Base-by-base conservation (phyloP, 805 yeast species). In the Saturnispora besseyi region DNA sequence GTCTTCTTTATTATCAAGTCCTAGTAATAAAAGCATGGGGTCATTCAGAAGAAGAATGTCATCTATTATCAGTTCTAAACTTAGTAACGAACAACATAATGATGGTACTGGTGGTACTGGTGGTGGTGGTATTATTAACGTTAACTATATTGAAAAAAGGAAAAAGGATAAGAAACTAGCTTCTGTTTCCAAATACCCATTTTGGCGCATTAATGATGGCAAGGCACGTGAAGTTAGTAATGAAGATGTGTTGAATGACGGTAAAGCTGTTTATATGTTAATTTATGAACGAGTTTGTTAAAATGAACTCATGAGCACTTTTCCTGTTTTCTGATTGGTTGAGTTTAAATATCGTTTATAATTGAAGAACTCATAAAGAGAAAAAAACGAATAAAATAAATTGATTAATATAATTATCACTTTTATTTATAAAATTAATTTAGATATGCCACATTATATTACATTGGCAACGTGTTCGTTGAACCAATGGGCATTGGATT, bases 401-500 rank as follows among this genome's bases (percentile, higher is more conserved):
- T 18, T 18, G 18, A 18, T 2, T 18, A 18, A 18, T 18, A 18
- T 18, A 18, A 18, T 18, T 18, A 18, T 18, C 2, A 18, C 18
- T 26, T 3, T 26, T 26, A 8, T 26, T 26, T 26, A 26, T 26
- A 26, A 8, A 28, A 32, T 21, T 32, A 12, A 11, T 4, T 11
- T 7, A 29, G 37, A 18, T 10, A 90, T 90, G 96, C 90, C 95
- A 1, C 93, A 87, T 49, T 75, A 84, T 51, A 81, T 90, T 44
- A 91, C 97, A 0, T 71, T 91, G 34, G 90, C 98, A 1, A 90
- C 98, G 1, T 91, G 98, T 68, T 88, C 90, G 59, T 74, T 93
- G 55, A 93, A 93, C 70, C 99, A 93, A 76, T 93, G 99, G 99
- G 96, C 99, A 0, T 73, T 93, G 49, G 99, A 93, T 65, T 93